Evolutionary conservation across 2,329 filamentous ascomycete genomes (phyloP), one percentile per base, ranked within the genome.

Genomic region (Fusarium sp.): DNA sequence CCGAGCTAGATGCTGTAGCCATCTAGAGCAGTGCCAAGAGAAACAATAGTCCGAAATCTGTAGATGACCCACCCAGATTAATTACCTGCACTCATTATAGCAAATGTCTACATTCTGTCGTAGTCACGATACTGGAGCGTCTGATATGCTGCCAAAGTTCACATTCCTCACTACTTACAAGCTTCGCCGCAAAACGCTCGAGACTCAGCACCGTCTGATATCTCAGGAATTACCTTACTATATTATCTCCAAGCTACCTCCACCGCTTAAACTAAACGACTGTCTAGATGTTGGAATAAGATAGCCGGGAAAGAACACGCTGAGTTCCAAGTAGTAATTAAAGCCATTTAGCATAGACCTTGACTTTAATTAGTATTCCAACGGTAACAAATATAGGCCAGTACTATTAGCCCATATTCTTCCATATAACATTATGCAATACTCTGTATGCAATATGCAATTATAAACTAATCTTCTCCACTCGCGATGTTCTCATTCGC

Each of bases 51-150:
- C 42, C 42, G 42, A 4, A 44, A 4, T 19, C 7, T 14, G 23
- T 4, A 44, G 19, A 2, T 10, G 16, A 6, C 16, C 15, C 16
- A 37, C 35, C 35, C 9, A 10, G 10, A 19, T 3, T 19, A 37
- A 37, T 12, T 5, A 25, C 7, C 18, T 12, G 3, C 0, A 3
- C 16, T 44, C 5, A 25, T 19, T 9, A 44, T 44, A 25, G 23
- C 5, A 44, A 19, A 44, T 8, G 3, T 12, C 16, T 44, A 19
- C 1, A 25, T 44, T 42, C 23, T 19, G 7, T 12, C 16, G 1
- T 12, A 7, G 7, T 11, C 10, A 25, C 5, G 0, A 25, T 12
- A 9, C 7, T 12, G 0, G 16, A 44, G 8, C 15, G n/a, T 18
- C n/a, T 42, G 4, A 5, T 44, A 44, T 18, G n/a, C n/a, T 11